Evolutionary conservation across 306 rosid species (phyloP).

Genomic region (Castanospermum australe): DNA sequence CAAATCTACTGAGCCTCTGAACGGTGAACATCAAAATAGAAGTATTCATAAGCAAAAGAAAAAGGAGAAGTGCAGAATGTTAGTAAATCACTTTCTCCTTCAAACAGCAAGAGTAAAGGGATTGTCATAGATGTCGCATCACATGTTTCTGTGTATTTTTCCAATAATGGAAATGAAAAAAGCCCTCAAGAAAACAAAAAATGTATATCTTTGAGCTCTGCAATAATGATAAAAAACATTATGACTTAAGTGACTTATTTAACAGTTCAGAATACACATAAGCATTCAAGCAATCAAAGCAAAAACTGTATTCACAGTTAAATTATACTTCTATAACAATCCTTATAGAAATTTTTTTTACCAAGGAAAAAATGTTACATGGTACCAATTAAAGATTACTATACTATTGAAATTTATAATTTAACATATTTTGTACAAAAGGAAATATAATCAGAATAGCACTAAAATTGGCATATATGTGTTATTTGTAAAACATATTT

Average conservation of each 20-base stretch:
- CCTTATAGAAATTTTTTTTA: neutral
- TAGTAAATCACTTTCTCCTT: constrained; percentile 4
- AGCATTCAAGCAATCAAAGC: neutral
- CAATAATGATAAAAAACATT: neutral
- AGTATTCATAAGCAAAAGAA: constrained; percentile 8
- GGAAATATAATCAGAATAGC: neutral
- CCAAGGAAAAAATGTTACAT: neutral
- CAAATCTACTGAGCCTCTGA: constrained; percentile 25
- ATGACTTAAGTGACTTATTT: neutral
- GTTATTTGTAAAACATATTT: neutral
- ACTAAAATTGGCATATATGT: neutral
- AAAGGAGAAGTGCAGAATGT: neutral
- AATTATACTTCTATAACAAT: neutral
- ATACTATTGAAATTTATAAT: neutral
- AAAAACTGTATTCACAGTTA: constrained; percentile 17
- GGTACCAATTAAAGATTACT: neutral
- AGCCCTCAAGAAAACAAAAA: neutral
- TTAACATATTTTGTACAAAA: neutral
- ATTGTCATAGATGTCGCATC: neutral
- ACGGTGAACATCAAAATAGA: constrained; percentile 11
- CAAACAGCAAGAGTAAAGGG: neutral
- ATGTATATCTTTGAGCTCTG: neutral
- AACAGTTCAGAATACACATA: neutral
- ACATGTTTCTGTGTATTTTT: neutral
- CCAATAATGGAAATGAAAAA: neutral